Percentiles rank a stretch among this genome's conserved stretches.
Evolutionary conservation across 2,329 filamentous ascomycete species (phyloP).

Genomic region (Orbilia blumenaviensis): DNA sequence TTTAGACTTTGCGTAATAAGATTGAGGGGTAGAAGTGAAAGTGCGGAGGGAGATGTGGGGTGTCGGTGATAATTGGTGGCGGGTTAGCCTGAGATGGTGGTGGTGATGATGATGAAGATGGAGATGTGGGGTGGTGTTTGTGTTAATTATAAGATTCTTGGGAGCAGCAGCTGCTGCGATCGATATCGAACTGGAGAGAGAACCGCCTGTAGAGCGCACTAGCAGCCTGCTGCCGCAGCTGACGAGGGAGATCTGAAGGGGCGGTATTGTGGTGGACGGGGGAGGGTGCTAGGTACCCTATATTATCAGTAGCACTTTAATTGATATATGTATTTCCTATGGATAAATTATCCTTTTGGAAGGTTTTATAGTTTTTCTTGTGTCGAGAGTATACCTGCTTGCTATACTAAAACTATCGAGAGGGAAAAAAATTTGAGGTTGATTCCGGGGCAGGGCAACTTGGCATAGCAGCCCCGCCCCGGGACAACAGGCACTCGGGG

Average conservation of each 20-base stretch:
- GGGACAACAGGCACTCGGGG: neutral
- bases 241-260: conserved; percentile 57
- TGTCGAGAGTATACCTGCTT: too few relatives aligned
- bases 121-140: conserved; percentile 36
- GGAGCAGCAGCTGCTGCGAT: too few relatives aligned
- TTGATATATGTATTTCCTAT: too few relatives aligned
- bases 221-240: conserved; percentile 64
- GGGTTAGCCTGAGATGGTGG: conserved; percentile 3
- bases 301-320: too few relatives aligned
- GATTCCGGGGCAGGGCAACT: neutral
- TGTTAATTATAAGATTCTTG: neutral
- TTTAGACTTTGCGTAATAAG: conserved; percentile 65
- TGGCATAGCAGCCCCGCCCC: conserved; percentile 30
- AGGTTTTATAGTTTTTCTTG: too few relatives aligned
- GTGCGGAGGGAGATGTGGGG: conserved; percentile 40
- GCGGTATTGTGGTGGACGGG: conserved; percentile 50
- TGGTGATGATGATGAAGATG: conserved; percentile 60
- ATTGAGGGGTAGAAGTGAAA: conserved; percentile 53
- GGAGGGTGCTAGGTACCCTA: too few relatives aligned
- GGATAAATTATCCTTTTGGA: too few relatives aligned
- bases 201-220: conserved; percentile 54
- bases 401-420: too few relatives aligned
- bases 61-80: conserved; percentile 46
- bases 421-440: conserved; percentile 25
- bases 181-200: conserved; percentile 57